A percentile compares a stretch with the other conserved stretches of the same genome.
These are phyloP conservation scores for Saccharomycopsis sp. DNA, from an alignment of 805 yeast species.

Conservation along the genomic window DNA sequence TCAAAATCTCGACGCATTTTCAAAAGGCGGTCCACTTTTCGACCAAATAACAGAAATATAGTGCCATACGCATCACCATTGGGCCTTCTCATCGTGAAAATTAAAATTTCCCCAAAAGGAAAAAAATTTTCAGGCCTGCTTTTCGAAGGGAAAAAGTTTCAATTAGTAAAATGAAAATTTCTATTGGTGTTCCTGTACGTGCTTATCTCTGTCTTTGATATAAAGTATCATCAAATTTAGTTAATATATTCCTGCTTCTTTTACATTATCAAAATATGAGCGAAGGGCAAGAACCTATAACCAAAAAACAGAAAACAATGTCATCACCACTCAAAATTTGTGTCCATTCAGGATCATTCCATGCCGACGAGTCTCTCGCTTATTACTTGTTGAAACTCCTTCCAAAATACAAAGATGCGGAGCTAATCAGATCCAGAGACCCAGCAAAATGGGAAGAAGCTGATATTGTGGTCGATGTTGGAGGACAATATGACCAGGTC, in stretches of 20 bases:
- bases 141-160: neutral
- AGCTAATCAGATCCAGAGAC: constrained; percentile 76
- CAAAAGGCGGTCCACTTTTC: too few relatives aligned
- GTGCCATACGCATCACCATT: too few relatives aligned
- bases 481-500: constrained; percentile 80
- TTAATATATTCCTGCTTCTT: too few relatives aligned
- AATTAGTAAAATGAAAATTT: constrained; percentile 1
- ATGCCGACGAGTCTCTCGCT: constrained; percentile 95
- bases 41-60: too few relatives aligned
- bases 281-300: neutral
- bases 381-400: constrained; percentile 74
- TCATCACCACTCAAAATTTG: constrained; percentile 52
- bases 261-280: neutral
- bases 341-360: constrained; percentile 87
- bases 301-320: constrained; percentile 28
- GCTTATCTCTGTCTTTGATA: too few relatives aligned
- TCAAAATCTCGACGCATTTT: too few relatives aligned
- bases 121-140: neutral
- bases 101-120: neutral
- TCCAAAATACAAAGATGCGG: constrained; percentile 61
- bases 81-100: too few relatives aligned
- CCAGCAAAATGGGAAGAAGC: constrained; percentile 76
- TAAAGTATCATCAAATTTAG: too few relatives aligned
- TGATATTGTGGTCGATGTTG: constrained; percentile 92
- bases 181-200: neutral